These are phyloP conservation scores for Boletus reticulatus DNA, from an alignment of 768 basidiomycete genomes.

Conservation along the genomic window DNA sequence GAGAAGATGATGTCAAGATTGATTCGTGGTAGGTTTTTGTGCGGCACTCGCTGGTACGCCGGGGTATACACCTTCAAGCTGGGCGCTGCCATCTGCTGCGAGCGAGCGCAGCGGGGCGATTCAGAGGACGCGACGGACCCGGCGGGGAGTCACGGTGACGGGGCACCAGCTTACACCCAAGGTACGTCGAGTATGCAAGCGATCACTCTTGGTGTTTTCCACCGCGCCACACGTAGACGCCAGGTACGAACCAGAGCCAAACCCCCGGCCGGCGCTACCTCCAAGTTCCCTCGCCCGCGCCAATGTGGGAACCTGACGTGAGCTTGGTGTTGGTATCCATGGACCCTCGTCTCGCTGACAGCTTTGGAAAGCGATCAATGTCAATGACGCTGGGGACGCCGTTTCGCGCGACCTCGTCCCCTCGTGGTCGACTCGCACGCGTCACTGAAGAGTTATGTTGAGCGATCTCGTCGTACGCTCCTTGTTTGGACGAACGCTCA, in stretches of 20 bases:
- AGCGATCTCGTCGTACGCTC: neutral
- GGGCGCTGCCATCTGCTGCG: neutral
- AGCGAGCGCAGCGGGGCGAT: neutral
- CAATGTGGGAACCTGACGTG: conserved; percentile 14
- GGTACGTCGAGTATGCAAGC: neutral
- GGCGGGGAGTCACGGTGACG: neutral
- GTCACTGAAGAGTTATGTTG: conserved; percentile 22
- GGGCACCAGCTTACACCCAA: neutral
- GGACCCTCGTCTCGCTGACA: neutral
- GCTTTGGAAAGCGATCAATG: neutral
- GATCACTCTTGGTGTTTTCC: no score
- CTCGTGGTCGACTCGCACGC: conserved; percentile 10
- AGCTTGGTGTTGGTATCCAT: neutral
- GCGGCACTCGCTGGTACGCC: conserved; percentile 21
- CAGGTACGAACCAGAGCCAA: neutral
- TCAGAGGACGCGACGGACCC: neutral
- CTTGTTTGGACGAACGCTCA: conserved; percentile 1
- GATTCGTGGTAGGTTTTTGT: conserved; percentile 15
- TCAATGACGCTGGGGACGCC: neutral
- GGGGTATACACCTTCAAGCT: conserved; percentile 10
- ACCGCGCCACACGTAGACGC: neutral
- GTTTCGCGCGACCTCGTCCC: conserved; percentile 12
- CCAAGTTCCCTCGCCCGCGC: conserved; percentile 13
- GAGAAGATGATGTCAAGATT: neutral
- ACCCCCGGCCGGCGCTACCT: conserved; percentile 3